Evolutionary conservation across 768 basidiomycete species (phyloP).

Genomic region (Chalciporus pseudorubinellus): DNA sequence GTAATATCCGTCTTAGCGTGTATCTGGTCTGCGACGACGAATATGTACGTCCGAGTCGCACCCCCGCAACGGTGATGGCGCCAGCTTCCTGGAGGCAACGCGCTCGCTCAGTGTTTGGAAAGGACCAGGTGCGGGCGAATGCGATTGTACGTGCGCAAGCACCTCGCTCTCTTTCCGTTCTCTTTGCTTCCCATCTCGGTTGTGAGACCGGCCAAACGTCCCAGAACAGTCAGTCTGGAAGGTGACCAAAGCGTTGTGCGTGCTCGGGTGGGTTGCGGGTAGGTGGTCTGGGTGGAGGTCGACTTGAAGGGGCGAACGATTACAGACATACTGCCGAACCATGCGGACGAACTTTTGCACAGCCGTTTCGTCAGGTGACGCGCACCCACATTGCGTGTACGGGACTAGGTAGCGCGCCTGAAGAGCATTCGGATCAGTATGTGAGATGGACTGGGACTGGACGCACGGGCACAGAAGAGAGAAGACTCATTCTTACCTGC

Average conservation of each 20-base stretch:
- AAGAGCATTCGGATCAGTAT: conserved; percentile 10
- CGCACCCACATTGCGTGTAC: conserved; percentile 63
- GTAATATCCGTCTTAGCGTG: no score
- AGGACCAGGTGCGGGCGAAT: not conserved
- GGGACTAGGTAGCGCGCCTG: conserved; percentile 45
- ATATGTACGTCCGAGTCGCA: not conserved
- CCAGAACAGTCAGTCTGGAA: conserved; percentile 28
- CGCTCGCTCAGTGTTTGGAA: not conserved
- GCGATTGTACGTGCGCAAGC: not conserved
- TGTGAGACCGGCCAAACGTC: conserved; percentile 13
- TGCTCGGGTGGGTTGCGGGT: conserved; percentile 54
- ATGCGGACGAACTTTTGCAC: conserved; percentile 42
- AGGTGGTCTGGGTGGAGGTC: conserved; percentile 37
- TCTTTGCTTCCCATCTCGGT: not conserved
- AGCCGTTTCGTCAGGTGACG: conserved; percentile 44
- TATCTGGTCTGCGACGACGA: no score
- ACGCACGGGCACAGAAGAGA: no score
- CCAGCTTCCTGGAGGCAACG: not conserved
- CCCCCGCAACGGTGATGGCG: not conserved
- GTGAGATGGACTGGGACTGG: not conserved
- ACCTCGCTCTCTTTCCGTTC: not conserved
- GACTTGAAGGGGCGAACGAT: conserved; percentile 32
- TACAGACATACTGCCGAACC: conserved; percentile 17
- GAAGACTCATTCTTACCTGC: conserved; percentile 33
- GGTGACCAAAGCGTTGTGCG: conserved; percentile 47